Conservation (phyloP, 441 rosid species). For the Populus trichocarpa region DNA sequence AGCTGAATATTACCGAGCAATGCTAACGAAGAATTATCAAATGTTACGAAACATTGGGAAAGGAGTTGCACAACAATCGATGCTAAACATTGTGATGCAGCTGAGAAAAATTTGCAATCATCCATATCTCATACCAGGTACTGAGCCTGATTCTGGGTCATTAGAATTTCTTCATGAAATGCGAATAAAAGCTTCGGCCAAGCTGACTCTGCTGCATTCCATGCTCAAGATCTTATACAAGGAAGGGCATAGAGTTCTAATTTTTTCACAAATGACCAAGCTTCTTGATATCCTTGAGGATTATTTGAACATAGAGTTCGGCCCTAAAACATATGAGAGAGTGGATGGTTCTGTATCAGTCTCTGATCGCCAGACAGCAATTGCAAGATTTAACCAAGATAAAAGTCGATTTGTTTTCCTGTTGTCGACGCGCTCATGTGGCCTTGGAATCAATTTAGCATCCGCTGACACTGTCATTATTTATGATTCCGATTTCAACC, state of each 20-base stretch:
- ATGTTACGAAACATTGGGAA: conserved; percentile 93
- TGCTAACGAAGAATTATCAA: conserved; percentile 98
- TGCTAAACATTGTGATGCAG: conserved; percentile 99
- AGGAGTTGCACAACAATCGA: conserved; percentile 97
- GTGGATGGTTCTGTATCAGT: conserved; percentile 99
- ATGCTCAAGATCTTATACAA: conserved; percentile 84
- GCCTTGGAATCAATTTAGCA: conserved; percentile 99
- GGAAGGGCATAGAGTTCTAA: conserved; percentile 98
- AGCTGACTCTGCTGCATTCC: conserved; percentile 91
- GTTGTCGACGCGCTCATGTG: conserved; percentile 98
- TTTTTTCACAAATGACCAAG: conserved; percentile 99
- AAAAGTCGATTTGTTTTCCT: conserved; percentile 95
- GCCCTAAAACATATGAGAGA: conserved; percentile 97
- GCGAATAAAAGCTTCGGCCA: conserved; percentile 99
- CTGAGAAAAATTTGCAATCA: conserved; percentile 99
- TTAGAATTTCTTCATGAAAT: conserved; percentile 97
- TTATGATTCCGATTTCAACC: conserved; percentile 99
- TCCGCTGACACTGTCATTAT: conserved; percentile 97
- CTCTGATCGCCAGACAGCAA: conserved; percentile 95
- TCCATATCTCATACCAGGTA: conserved; percentile 99
- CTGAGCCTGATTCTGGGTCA: conserved; percentile 99
- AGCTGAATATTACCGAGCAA: conserved; percentile 99
- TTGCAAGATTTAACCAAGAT: conserved; percentile 94
- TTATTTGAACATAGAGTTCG: conserved; percentile 90
- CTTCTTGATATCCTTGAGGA: conserved; percentile 99